These are phyloP conservation scores for Ogataea thermomethanolica DNA, from an alignment of 805 yeast genomes.

Conservation along the genomic window DNA sequence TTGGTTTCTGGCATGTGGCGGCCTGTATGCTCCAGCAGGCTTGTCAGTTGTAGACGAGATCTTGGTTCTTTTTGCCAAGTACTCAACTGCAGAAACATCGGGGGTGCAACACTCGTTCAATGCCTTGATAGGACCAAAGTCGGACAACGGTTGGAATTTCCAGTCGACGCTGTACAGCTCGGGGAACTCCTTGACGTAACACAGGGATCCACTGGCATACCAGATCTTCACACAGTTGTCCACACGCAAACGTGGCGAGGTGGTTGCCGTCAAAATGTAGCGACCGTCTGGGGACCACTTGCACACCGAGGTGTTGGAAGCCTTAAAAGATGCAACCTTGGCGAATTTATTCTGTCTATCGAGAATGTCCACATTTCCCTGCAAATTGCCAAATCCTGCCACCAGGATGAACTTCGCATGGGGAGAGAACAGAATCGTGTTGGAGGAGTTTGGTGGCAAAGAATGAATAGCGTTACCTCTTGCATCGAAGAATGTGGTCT, in stretches of 20 bases:
- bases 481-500: conserved; percentile 90
- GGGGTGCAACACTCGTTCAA: conserved; percentile 59
- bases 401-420: conserved; percentile 87
- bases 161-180: conserved; percentile 82
- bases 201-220: conserved; percentile 83
- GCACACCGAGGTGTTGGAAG: conserved; percentile 93
- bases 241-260: conserved; percentile 93
- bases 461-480: conserved; percentile 85
- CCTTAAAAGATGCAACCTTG: conserved; percentile 79
- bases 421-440: conserved; percentile 89
- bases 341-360: conserved; percentile 85
- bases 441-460: conserved; percentile 82
- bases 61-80: conserved; percentile 39
- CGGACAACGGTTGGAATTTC: conserved; percentile 61
- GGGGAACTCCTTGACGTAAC: conserved; percentile 71
- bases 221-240: conserved; percentile 93
- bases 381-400: conserved; percentile 97
- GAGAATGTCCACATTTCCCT: conserved; percentile 92
- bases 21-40: conserved; percentile 89
- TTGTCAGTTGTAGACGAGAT: conserved; percentile 36
- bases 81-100: conserved; percentile 67
- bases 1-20: conserved; percentile 77
- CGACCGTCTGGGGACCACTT: conserved; percentile 98
- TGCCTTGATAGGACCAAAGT: conserved; percentile 53
- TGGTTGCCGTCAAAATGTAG: conserved; percentile 89